phyloP scores from a whole-genome alignment of 225 moss, liverwort and hornwort genomes.

The Ulota crispa region DNA sequence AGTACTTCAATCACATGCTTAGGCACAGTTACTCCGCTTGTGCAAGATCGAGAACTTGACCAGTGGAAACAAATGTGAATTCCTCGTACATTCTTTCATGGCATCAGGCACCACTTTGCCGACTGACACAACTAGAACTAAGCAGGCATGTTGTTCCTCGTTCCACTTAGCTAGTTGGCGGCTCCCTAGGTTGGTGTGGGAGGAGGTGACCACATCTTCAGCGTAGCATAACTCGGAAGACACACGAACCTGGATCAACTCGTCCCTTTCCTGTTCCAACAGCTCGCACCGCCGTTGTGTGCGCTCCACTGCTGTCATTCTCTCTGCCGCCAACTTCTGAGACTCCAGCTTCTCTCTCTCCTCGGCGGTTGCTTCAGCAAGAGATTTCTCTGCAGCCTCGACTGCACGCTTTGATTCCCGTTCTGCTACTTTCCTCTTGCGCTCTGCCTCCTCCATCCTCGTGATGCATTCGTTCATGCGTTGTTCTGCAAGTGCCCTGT shows the following conservation, averaged over 20 bases:
- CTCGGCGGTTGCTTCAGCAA: constrained; percentile 44
- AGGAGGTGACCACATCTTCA: too few species aligned
- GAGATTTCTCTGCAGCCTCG: constrained; percentile 65
- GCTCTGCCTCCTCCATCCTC: constrained; percentile 67
- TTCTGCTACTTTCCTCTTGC: constrained; percentile 44
- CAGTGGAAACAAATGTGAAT: too few species aligned
- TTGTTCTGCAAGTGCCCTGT: constrained; percentile 54
- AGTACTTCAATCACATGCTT: too few species aligned
- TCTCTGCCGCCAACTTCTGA: constrained; percentile 64
- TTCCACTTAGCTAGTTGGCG: too few species aligned
- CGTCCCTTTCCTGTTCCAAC: constrained; percentile 61
- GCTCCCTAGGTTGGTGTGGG: too few species aligned
- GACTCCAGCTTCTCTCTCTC: constrained; percentile 74
- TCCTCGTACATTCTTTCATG: too few species aligned
- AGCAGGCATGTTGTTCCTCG: too few species aligned
- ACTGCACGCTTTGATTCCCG: constrained; percentile 56
- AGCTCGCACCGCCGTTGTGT: constrained; percentile 45
- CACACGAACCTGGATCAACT: constrained; percentile 37
- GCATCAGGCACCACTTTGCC: too few species aligned
- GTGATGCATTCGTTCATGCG: constrained; percentile 42
- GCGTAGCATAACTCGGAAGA: too few species aligned
- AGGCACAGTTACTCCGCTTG: too few species aligned
- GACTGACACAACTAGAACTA: too few species aligned
- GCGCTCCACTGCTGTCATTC: constrained; percentile 58
- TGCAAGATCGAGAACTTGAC: too few species aligned